A percentile compares a stretch with the other conserved stretches of the same genome.
Conservation (phyloP, 1,284 basidiomycete genomes). For the Boletus calvinii region DNA sequence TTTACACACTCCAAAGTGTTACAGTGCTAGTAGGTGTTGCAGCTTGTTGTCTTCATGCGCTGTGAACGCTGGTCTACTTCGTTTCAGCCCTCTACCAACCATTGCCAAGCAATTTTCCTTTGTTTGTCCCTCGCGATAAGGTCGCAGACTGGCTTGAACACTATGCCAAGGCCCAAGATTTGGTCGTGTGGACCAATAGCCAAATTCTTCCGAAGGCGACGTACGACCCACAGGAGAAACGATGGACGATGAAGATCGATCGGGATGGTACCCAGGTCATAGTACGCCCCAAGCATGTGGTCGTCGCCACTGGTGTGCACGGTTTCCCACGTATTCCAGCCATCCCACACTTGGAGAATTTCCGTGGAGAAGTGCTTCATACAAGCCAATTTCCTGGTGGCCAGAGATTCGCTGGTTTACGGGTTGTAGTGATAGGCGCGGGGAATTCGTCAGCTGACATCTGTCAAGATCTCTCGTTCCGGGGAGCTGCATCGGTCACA, state of each 20-base stretch:
- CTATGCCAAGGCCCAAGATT: constrained; percentile 6
- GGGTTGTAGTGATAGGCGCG: constrained; percentile 11
- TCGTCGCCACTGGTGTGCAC: constrained; percentile 7
- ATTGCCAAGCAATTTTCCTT: constrained; percentile 7
- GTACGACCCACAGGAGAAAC: constrained; percentile 2
- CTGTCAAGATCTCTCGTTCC: constrained; percentile 11
- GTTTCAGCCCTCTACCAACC: constrained; percentile 7
- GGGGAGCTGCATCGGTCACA: constrained; percentile 9
- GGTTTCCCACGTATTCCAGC: constrained; percentile 2
- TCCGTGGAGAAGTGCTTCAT: constrained; percentile 9
- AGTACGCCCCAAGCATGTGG: constrained; percentile 6
- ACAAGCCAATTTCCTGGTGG: constrained; percentile 7
- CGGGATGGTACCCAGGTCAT: constrained; percentile 1
- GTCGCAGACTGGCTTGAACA: constrained; percentile 9
- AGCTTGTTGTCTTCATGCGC: neutral
- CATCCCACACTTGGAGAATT: constrained; percentile 4
- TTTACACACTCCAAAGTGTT: constrained; percentile 4
- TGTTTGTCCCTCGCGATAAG: constrained; percentile 10
- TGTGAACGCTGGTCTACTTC: neutral
- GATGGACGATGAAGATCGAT: constrained; percentile 7
- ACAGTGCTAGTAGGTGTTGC: constrained; percentile 3
- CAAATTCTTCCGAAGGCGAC: constrained; percentile 7
- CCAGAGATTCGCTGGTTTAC: constrained; percentile 4
- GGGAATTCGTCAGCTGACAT: constrained; percentile 14
- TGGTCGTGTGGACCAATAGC: constrained; percentile 8